Conservation (phyloP, 306 rosid genomes). For the Cucurbita ficifolia region DNA sequence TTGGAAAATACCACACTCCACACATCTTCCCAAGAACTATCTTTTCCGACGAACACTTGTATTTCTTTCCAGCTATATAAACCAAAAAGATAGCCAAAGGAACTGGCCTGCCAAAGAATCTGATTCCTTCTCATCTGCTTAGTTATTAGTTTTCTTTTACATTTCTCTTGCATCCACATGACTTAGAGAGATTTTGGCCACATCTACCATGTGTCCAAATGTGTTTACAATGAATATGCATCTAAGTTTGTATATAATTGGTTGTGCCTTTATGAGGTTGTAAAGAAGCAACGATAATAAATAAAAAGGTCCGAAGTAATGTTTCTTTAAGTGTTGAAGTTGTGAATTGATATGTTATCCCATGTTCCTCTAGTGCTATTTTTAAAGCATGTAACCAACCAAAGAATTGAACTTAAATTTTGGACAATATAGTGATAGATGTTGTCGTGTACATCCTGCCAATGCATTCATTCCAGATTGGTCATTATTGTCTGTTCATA, state of each 20-base stretch:
- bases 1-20: not conserved
- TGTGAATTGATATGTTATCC: not conserved
- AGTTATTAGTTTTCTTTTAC: not conserved
- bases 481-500: not conserved
- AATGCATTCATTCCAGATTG: not conserved
- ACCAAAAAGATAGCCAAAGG: not conserved
- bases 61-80: not conserved
- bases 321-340: not conserved
- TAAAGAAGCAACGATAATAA: not conserved
- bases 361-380: not conserved
- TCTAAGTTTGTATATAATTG: not conserved
- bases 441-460: not conserved
- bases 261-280: not conserved
- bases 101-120: not conserved
- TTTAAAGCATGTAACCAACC: not conserved
- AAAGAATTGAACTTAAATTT: not conserved
- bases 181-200: not conserved
- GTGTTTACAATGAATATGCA: not conserved
- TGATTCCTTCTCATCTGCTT: not conserved
- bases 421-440: not conserved
- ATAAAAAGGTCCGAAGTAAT: not conserved
- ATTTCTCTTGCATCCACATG: not conserved
- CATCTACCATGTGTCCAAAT: not conserved
- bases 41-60: not conserved
- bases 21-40: not conserved